Percentiles rank a stretch among this genome's conserved stretches.
phyloP scores from a whole-genome alignment of 371 early-diverging fungal genomes.

The Fennellomyces sp. region DNA sequence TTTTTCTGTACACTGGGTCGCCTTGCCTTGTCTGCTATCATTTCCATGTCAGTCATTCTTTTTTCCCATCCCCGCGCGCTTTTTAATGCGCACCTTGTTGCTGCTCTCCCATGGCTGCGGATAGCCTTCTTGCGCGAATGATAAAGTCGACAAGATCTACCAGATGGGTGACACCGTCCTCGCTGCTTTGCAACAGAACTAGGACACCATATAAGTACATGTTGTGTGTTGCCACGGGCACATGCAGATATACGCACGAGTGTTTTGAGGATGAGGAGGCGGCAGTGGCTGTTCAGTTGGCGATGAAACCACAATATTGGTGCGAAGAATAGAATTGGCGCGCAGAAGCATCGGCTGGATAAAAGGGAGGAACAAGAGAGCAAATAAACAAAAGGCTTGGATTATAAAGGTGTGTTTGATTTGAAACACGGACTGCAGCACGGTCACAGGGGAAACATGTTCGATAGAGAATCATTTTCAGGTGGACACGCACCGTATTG shows the following conservation, averaged over 20 bases:
- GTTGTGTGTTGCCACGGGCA: not conserved
- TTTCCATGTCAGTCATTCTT: too few relatives aligned
- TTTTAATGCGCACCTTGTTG: not conserved
- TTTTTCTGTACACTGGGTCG: too few relatives aligned
- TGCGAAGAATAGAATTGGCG: conserved; percentile 4
- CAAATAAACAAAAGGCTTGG: not conserved
- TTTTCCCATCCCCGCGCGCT: too few relatives aligned
- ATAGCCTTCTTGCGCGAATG: conserved; percentile 3
- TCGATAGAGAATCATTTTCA: too few relatives aligned
- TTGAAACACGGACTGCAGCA: too few relatives aligned
- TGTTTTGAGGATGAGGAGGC: not conserved
- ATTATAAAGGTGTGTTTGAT: too few relatives aligned
- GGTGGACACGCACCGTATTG: too few relatives aligned
- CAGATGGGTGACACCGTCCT: not conserved
- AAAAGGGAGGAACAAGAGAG: not conserved
- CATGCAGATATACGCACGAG: too few relatives aligned
- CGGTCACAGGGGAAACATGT: too few relatives aligned
- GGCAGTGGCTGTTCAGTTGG: too few relatives aligned
- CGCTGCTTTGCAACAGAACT: not conserved
- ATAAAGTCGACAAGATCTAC: conserved; percentile 4
- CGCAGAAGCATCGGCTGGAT: conserved; percentile 1
- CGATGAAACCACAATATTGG: not conserved
- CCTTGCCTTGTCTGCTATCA: too few relatives aligned
- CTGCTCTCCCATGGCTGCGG: not conserved
- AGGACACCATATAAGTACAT: not conserved